Evolutionary conservation across 2,329 filamentous ascomycete genomes (phyloP).

Genomic region (Didymella arachidicola): DNA sequence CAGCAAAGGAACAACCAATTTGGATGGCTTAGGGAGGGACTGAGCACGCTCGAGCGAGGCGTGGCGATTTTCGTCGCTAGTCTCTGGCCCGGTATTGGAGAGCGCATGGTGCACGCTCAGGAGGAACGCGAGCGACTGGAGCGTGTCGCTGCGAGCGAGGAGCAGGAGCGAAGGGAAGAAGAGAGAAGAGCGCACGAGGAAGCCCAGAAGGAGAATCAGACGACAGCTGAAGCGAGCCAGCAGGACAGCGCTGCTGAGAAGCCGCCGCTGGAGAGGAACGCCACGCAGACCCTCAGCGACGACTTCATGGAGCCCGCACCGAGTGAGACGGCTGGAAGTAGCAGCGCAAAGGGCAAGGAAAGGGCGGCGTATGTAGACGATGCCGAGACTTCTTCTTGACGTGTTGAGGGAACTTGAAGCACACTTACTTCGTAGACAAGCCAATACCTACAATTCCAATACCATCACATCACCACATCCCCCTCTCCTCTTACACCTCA

Average conservation of each 20-base stretch:
- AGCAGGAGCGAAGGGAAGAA: conserved; percentile 27
- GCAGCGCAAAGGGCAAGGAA: conserved; percentile 31
- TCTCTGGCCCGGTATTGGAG: conserved; percentile 68
- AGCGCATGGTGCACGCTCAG: conserved; percentile 65
- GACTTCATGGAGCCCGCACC: conserved; percentile 10
- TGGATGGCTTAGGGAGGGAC: conserved; percentile 41
- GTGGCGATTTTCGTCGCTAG: conserved; percentile 69
- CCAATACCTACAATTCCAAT: no score
- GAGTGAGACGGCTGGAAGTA: conserved; percentile 21
- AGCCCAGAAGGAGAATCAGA: neutral
- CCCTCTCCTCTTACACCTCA: no score
- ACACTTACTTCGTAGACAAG: no score
- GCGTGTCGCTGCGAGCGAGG: conserved; percentile 41
- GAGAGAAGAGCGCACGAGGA: conserved; percentile 28
- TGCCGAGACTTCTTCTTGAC: neutral
- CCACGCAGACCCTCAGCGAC: conserved; percentile 13
- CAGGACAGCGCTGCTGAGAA: conserved; percentile 18
- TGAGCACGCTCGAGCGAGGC: conserved; percentile 62
- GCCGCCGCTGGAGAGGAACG: conserved; percentile 19
- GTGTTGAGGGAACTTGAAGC: no score
- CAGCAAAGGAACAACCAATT: conserved; percentile 43
- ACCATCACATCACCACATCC: no score
- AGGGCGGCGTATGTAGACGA: conserved; percentile 1
- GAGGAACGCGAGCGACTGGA: conserved; percentile 55
- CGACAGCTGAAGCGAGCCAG: conserved; percentile 1